phyloP scores from a whole-genome alignment of 139 green algal species.

The Penium margaritaceum region DNA sequence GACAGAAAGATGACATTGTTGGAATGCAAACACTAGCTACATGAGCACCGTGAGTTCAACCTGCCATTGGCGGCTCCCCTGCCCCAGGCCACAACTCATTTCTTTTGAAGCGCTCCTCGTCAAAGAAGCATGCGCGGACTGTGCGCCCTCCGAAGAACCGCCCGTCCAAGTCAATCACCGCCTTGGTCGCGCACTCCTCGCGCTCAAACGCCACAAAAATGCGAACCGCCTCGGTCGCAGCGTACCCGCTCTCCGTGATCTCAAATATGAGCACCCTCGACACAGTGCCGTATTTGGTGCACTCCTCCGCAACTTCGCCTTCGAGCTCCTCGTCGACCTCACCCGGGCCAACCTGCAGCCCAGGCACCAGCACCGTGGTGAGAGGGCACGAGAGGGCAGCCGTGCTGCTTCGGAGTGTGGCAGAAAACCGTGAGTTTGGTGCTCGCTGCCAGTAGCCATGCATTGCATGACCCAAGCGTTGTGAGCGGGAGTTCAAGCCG shows the following conservation, averaged over 20 bases:
- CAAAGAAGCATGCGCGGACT: conserved; percentile 74
- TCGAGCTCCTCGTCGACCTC: conserved; percentile 86
- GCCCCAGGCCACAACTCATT: conserved; percentile 65
- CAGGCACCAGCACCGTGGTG: too few relatives aligned
- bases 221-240: conserved; percentile 66
- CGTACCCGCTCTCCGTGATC: conserved; percentile 65
- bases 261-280: conserved; percentile 74
- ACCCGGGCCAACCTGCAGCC: conserved; percentile 66
- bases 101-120: conserved; percentile 67
- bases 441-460: too few relatives aligned
- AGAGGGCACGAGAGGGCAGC: too few relatives aligned
- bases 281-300: conserved; percentile 73
- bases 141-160: conserved; percentile 75
- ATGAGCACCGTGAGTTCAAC: too few relatives aligned
- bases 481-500: too few relatives aligned
- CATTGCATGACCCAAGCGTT: too few relatives aligned
- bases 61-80: conserved; percentile 10
- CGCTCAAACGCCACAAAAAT: conserved; percentile 83
- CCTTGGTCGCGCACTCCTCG: conserved; percentile 63
- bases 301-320: conserved; percentile 80
- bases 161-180: conserved; percentile 63
- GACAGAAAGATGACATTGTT: too few relatives aligned
- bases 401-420: too few relatives aligned
- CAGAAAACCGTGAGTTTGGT: too few relatives aligned
- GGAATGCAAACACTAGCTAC: too few relatives aligned